A percentile compares a stretch with the other conserved stretches of the same genome.
Evolutionary conservation across 768 basidiomycete genomes (phyloP).

Genomic region (Tylopilus sp.): DNA sequence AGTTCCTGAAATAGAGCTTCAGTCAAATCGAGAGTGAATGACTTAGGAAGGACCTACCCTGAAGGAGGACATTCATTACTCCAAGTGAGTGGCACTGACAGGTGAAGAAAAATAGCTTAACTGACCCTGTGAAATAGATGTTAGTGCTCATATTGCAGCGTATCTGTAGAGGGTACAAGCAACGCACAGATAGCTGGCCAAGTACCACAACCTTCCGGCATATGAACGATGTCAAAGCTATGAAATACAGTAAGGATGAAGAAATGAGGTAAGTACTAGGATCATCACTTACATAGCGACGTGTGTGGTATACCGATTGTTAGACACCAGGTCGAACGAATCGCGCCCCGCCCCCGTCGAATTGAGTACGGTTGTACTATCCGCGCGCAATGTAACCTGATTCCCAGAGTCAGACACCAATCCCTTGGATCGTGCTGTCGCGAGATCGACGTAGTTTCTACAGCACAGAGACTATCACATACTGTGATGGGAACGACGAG

Average conservation of each 20-base stretch:
- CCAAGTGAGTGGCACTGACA: background rate
- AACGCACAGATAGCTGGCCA: conserved; percentile 38
- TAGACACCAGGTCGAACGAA: conserved; percentile 33
- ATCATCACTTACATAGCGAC: conserved; percentile 25
- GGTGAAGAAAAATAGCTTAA: background rate
- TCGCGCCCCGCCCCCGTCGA: conserved; percentile 34
- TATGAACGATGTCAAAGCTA: conserved; percentile 36
- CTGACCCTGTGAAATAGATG: conserved; percentile 12
- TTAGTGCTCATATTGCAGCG: background rate
- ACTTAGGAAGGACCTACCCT: conserved; percentile 16
- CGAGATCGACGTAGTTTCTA: conserved; percentile 43
- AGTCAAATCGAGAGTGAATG: background rate
- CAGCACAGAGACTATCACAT: background rate
- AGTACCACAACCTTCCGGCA: conserved; percentile 39
- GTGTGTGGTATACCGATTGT: conserved; percentile 30
- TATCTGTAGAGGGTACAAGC: background rate
- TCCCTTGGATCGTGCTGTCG: conserved; percentile 52
- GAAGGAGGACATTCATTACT: background rate
- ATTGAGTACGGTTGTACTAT: conserved; percentile 30
- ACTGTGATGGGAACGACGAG: background rate
- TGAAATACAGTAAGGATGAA: background rate
- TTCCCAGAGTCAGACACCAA: conserved; percentile 53
- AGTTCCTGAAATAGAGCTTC: conserved; percentile 19
- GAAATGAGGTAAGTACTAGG: background rate
- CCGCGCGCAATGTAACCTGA: conserved; percentile 33